Evolutionary conservation across 2,329 filamentous ascomycete genomes (phyloP), one percentile per base, ranked within the genome.

Genomic region (Penicillium sp.): DNA sequence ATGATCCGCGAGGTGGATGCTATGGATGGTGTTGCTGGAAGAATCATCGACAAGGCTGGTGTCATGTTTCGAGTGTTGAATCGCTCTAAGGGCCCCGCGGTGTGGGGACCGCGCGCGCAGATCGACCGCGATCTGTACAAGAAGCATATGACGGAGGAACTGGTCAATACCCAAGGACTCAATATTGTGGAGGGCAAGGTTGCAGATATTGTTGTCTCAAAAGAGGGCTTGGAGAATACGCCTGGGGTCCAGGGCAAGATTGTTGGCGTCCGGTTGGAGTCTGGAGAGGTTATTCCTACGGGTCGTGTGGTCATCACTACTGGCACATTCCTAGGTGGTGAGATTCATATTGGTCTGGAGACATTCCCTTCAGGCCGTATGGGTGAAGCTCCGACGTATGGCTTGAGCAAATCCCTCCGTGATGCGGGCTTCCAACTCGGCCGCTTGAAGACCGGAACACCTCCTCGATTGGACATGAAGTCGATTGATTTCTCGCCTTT

Each of bases 1-100:
- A 97, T 99, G 78, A 79, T 99, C 44, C 87, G 93, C 34, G 94
- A 99, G 73, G 87, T 99, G 26, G 94, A 99, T 76, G 94, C 94
- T 0, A 80, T 99, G 53, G 94, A 97, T 67, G 94, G 94, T 0
- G 78, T 99, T 17, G 88, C 91, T 0, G 92, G 91, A 0, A 84
- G 90, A 29, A 87, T 97, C 18, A 91, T 96, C 52, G 94, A 99
- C 75, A 93, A 94, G 70, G 89, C 94, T 3, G 94, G 91, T 5
- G 84, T 97, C n/a, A 93, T 97, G 70, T 99, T 97, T 72, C 86
- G 90, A 57, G 82, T 95, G 15, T 73, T 99, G 66, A 99, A 99
- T 72, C 80, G 85, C 45, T 89, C 84, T 59, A 97, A 97, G 68
- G 94, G 94, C 0, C 91, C 93, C 4, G 94, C 94, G 3, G 94